Base-by-base conservation (phyloP, 1,284 basidiomycete genomes). In the Boletus sp. region DNA sequence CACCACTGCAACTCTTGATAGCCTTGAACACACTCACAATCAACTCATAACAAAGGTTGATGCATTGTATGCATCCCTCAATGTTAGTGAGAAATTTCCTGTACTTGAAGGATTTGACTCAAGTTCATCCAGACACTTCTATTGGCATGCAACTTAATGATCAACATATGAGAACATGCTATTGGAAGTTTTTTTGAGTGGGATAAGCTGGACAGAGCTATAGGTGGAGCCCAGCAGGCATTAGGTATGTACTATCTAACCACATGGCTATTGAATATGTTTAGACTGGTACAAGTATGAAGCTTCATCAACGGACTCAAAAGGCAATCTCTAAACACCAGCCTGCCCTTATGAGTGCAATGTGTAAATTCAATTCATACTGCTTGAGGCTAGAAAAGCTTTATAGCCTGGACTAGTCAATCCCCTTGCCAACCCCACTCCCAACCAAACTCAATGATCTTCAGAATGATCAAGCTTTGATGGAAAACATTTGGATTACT, bases 401-500 rank as follows among this genome's bases (percentile, higher is more conserved):
- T 0, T 55, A 71, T 28, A 52, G 75, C 13, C 59, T 68, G 0
- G 30, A 48, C 1, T 78, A 70, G 64, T 54, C 56, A 4, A 72
- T 80, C 10, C 77, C 76, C 0, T 35, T 78, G 4, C 78, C 78
- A 4, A 31, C 52, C 2, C 68, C 68, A 0, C 71, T 80, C 0
- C 71, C 72, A 8, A 72, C 66, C 0, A 65, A 72, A 23, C 66
- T 80, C 0, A 59, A 60, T 0, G 64, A 65, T 0, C 67, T 80
- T 6, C 68, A 71, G 0, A 70, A 75, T 17, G 54, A 71, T 38
- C 56, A 74, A 0, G 58, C 53, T 2, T 64, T 81, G 0, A 73
- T 79, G 67, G 68, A 79, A 52, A 79, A 80, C 60, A 70, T 81
- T 0, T 81, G 79, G 79, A 72, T 78, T 17, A 65, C 67, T 0